Evolutionary conservation across 176 grass and related monocot species (phyloP).

Genomic region (Hyparrhenia diplandra): DNA sequence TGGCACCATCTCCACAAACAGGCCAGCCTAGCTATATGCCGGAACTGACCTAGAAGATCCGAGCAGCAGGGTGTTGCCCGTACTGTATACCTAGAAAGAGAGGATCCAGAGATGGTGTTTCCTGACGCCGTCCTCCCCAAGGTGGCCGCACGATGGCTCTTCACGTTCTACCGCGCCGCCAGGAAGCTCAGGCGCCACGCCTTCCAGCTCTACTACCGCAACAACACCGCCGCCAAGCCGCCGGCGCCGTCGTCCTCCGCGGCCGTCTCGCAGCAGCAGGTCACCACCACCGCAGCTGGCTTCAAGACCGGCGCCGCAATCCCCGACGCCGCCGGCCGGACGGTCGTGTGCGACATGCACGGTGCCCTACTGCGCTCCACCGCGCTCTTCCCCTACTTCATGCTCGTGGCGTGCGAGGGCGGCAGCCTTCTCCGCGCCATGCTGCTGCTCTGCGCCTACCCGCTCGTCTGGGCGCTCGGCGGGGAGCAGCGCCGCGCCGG

Average conservation of each 20-base stretch:
- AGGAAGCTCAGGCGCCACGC: slow-evolving; percentile 47
- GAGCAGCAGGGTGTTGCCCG: too few species aligned
- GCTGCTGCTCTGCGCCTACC: slow-evolving; percentile 51
- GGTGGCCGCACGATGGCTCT: slow-evolving; percentile 57
- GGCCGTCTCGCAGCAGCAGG: background rate
- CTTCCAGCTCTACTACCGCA: slow-evolving; percentile 34
- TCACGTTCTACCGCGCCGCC: slow-evolving; percentile 46
- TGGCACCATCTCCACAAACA: background rate
- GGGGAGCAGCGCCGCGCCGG: too few species aligned
- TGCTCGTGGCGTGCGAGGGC: slow-evolving; percentile 87
- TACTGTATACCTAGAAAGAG: background rate
- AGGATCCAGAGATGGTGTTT: slow-evolving; percentile 37
- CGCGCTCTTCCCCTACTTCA: slow-evolving; percentile 84
- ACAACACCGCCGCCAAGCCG: background rate
- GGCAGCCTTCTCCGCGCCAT: slow-evolving; percentile 58
- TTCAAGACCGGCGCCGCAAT: background rate
- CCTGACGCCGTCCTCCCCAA: slow-evolving; percentile 44
- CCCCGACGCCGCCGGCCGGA: background rate
- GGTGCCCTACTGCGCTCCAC: slow-evolving; percentile 49
- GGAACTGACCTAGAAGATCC: background rate
- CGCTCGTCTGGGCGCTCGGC: slow-evolving; percentile 54
- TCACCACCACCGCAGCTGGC: background rate
- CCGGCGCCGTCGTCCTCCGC: background rate
- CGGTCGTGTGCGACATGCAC: slow-evolving; percentile 60
- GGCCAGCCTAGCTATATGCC: background rate